Conservation (phyloP, 2,329 filamentous ascomycete genomes). For the Cladosporium cucumerinum region DNA sequence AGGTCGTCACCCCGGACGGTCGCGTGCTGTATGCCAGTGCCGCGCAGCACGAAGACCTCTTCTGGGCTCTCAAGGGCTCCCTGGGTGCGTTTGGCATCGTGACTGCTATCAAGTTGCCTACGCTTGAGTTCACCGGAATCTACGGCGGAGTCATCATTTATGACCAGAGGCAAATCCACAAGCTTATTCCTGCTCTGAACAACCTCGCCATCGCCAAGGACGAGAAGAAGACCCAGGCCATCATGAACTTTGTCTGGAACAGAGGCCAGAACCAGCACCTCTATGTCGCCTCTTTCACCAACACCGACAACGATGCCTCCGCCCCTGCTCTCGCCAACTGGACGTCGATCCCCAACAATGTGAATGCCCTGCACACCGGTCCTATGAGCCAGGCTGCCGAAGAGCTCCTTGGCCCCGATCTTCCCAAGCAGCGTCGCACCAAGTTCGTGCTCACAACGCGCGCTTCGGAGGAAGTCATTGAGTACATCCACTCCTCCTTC, state of each 20-base stretch:
- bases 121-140: conserved; percentile 27
- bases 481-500: conserved; percentile 19
- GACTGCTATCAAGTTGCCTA: conserved; percentile 25
- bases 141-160: conserved; percentile 23
- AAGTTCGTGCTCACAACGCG: conserved; percentile 24
- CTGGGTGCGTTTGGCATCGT: conserved; percentile 27
- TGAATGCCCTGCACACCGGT: conserved; percentile 19
- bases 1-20: conserved; percentile 27
- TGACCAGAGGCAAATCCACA: conserved; percentile 14
- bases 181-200: conserved; percentile 20
- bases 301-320: conserved; percentile 19
- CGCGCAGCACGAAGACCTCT: conserved; percentile 25
- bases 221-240: conserved; percentile 19
- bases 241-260: conserved; percentile 23
- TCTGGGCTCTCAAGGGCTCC: conserved; percentile 29
- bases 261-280: conserved; percentile 18
- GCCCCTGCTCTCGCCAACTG: conserved; percentile 18
- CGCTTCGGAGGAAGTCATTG: conserved; percentile 17
- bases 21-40: conserved; percentile 22
- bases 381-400: conserved; percentile 20
- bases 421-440: conserved; percentile 19
- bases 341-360: conserved; percentile 18
- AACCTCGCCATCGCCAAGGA: conserved; percentile 12
- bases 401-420: conserved; percentile 20
- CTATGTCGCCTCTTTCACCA: conserved; percentile 21